Base-by-base conservation (phyloP, 1,139 yeast genomes). In the Yamadazyma mexicana region DNA sequence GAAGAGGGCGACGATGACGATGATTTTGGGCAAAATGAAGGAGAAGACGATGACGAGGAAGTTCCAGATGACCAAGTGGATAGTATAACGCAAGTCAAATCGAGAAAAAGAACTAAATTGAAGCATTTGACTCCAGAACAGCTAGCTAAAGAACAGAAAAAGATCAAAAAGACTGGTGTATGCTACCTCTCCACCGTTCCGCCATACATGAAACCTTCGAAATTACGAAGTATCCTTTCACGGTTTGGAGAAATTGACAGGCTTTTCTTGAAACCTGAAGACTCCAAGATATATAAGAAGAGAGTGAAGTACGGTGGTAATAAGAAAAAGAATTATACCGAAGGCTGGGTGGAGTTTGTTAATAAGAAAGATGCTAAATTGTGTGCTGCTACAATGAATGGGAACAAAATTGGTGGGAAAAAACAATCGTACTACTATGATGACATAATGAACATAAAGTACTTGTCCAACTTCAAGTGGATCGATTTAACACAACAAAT, bases 341-440 rank as follows among this genome's bases (percentile, higher is more conserved):
- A 94, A 68, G 99, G 98, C 6, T 92, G 99, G 99, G 94, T 87
- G 6, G 99, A 92, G 62, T 94, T 87, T 63, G 67, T 75, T 14
- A 78, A 80, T 55, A 92, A 92, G 58, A 77, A 76, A 51, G 87
- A 89, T 54, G 98, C 98, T 1, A 92, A 92, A 59, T 62, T 88
- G 23, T 91, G 96, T 46, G 96, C 95, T 4, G 71, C 73, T 6
- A 85, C 97, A 0, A 66, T 94, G 52, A 94, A 92, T 57, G 96
- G 96, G 9, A 86, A 87, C 54, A 87, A 75, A 14, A 67, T 92
- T 31, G 98, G 98, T 23, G 98, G 98, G 23, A 88, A 83, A 55
- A 92, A 92, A 62, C 84, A 94, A 2, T 79, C 84, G n/a, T 91
- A 86, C 57, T 92, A 91, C 62, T 85, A 92, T 55, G 99, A 94